Evolutionary conservation across 371 early-diverging fungal genomes (phyloP), one percentile per base, ranked within the genome.

Genomic region (Circinella umbellata): DNA sequence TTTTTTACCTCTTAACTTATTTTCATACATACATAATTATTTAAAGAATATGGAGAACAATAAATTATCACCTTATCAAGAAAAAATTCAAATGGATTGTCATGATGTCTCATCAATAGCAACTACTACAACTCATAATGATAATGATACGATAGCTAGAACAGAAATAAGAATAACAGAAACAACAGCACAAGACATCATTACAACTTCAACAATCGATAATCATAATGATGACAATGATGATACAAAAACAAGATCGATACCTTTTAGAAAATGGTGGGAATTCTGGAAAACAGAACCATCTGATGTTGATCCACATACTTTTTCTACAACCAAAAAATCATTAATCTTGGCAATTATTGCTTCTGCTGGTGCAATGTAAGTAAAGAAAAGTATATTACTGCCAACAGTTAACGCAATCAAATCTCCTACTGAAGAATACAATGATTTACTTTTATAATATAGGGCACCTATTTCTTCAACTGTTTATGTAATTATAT

Each of bases 401-500:
- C 27, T 27, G 2, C 27, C 27, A 27, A 27, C 27, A 27, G 2
- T 27, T 27, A 27, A 27, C 27, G 2, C 2, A 0, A 2, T 27
- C 27, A 27, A 27, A 27, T 27, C 27, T 27, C 27, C 27, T 27
- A 47, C 9, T 47, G 0, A 47, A 47, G 47, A 47, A 20, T 15
- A 47, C 37, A 8, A 14, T 27, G 10, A 10, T 15, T 4, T 39
- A 15, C 14, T 51, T 34, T 42, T 1, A 42, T 42, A 9, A 2
- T 42, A 18, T 39, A 73, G 74, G 42, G 69, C 74, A 4, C 74
- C 74, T 13, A 53, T 72, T 15, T 70, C 74, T 7, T 77, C 77
- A 5, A 77, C 77, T 8, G 69, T 77, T 53, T 77, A 77, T 66
- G 77, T 72, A 74, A 42, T 42, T 62, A 70, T 46, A 42, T 42